These are phyloP conservation scores for Strobilomyces dryophilus DNA, from an alignment of 768 basidiomycete species.

Conservation along the genomic window DNA sequence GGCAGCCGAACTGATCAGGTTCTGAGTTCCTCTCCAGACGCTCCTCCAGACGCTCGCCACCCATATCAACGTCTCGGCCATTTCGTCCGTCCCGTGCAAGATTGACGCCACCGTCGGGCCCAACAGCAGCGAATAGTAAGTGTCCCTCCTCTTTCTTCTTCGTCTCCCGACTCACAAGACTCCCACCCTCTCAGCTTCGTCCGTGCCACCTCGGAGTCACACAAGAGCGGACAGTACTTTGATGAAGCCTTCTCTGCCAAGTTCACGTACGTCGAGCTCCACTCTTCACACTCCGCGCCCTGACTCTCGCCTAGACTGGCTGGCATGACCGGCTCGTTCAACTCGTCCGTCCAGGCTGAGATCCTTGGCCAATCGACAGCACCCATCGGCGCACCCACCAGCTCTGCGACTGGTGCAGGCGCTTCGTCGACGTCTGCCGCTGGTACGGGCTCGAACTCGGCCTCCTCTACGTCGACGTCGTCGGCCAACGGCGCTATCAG, in stretches of 20 bases:
- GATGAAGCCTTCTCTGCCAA: constrained; percentile 74
- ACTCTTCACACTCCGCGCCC: not conserved
- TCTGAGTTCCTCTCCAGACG: constrained; percentile 37
- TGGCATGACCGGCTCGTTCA: constrained; percentile 74
- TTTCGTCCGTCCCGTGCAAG: constrained; percentile 45
- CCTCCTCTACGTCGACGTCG: not conserved
- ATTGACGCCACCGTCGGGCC: constrained; percentile 52
- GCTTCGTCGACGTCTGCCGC: not conserved
- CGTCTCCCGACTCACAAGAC: not conserved
- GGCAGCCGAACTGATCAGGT: not conserved
- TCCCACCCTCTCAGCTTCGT: constrained; percentile 60
- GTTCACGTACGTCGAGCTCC: constrained; percentile 60
- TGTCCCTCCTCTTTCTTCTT: not conserved
- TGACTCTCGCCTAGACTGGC: constrained; percentile 41
- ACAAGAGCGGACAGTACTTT: constrained; percentile 53
- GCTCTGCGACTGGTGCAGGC: constrained; percentile 3
- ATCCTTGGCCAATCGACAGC: constrained; percentile 61
- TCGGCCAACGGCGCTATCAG: constrained; percentile 20
- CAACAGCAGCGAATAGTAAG: constrained; percentile 53
- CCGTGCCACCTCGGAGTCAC: constrained; percentile 57
- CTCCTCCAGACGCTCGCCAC: constrained; percentile 47
- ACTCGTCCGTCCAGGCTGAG: constrained; percentile 46
- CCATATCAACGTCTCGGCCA: constrained; percentile 50
- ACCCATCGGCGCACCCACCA: constrained; percentile 42
- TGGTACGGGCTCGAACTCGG: no score